Evolutionary conservation across 2,329 filamentous ascomycete genomes (phyloP).

Genomic region (Pseudovirgaria hyperparasitica): DNA sequence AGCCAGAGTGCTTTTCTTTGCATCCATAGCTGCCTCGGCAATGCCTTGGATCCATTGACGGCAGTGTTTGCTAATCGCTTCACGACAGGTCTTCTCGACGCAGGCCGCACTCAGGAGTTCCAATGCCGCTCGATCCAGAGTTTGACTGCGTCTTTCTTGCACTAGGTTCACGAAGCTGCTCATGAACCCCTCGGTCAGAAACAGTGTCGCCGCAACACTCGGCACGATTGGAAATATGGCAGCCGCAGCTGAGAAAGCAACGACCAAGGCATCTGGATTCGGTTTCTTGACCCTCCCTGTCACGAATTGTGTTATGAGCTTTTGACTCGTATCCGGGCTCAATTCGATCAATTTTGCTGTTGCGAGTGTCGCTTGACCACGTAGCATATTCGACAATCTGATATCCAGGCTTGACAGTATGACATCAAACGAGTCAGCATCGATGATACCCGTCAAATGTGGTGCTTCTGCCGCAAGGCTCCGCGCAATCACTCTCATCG

Average conservation of each 20-base stretch:
- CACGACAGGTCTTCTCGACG: slow-evolving; percentile 69
- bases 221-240: slow-evolving; percentile 78
- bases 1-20: slow-evolving; percentile 38
- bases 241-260: slow-evolving; percentile 87
- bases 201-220: slow-evolving; percentile 60
- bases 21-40: slow-evolving; percentile 53
- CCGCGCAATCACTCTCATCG: slow-evolving; percentile 47
- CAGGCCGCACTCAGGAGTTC: slow-evolving; percentile 88
- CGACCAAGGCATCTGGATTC: slow-evolving; percentile 77
- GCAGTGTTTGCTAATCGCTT: slow-evolving; percentile 75
- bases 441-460: slow-evolving; percentile 48
- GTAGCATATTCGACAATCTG: slow-evolving; percentile 58
- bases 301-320: slow-evolving; percentile 63
- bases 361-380: slow-evolving; percentile 70
- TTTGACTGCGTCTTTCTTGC: slow-evolving; percentile 67
- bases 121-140: slow-evolving; percentile 74
- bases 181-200: slow-evolving; percentile 81
- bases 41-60: slow-evolving; percentile 77
- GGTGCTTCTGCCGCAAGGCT: slow-evolving; percentile 42
- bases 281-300: slow-evolving; percentile 56
- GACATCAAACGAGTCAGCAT: slow-evolving; percentile 68
- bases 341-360: slow-evolving; percentile 75
- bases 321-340: slow-evolving; percentile 56
- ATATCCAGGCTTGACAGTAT: slow-evolving; percentile 80
- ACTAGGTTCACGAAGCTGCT: slow-evolving; percentile 64